Evolutionary conservation across 139 green algal species (phyloP).

Genomic region (Deuterostichococcus epilithicus): DNA sequence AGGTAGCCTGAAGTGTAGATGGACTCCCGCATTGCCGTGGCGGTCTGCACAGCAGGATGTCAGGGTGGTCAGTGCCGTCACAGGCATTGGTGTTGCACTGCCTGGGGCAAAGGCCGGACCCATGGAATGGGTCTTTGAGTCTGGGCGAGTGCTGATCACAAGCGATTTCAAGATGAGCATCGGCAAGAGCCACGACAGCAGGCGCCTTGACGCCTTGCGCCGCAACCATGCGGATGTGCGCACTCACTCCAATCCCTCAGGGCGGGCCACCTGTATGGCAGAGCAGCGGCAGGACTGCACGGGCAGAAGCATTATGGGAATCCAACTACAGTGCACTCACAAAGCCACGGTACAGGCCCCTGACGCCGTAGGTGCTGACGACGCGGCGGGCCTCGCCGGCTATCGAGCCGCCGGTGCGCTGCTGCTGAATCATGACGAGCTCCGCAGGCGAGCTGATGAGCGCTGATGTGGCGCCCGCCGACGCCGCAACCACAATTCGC

Average conservation of each 20-base stretch:
- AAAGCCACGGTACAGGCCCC: slow-evolving; percentile 57
- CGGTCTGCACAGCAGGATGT: slow-evolving; percentile 6
- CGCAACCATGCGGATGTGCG: background rate
- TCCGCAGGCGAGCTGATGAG: slow-evolving; percentile 74
- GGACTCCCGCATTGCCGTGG: slow-evolving; percentile 58
- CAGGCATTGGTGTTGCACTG: background rate
- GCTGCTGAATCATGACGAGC: slow-evolving; percentile 90
- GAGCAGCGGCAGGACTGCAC: background rate
- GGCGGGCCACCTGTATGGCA: background rate
- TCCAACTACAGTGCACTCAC: slow-evolving; percentile 30
- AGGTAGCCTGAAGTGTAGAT: slow-evolving; percentile 81
- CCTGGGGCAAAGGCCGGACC: background rate
- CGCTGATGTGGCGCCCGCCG: slow-evolving; percentile 55
- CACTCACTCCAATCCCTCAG: too few relatives aligned
- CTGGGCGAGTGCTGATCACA: background rate
- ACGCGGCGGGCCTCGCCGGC: slow-evolving; percentile 37
- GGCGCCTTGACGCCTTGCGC: background rate
- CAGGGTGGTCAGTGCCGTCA: background rate
- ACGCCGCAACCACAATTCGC: slow-evolving; percentile 38
- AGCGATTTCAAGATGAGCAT: background rate
- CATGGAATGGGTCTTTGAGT: background rate
- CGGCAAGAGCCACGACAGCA: background rate
- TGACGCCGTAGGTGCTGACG: slow-evolving; percentile 32
- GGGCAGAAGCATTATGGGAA: background rate
- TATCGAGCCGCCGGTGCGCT: slow-evolving; percentile 61